A percentile compares a stretch with the other conserved stretches of the same genome.
These are phyloP conservation scores for Pharus latifolius DNA, from an alignment of 176 grass and related monocot species.

Conservation along the genomic window DNA sequence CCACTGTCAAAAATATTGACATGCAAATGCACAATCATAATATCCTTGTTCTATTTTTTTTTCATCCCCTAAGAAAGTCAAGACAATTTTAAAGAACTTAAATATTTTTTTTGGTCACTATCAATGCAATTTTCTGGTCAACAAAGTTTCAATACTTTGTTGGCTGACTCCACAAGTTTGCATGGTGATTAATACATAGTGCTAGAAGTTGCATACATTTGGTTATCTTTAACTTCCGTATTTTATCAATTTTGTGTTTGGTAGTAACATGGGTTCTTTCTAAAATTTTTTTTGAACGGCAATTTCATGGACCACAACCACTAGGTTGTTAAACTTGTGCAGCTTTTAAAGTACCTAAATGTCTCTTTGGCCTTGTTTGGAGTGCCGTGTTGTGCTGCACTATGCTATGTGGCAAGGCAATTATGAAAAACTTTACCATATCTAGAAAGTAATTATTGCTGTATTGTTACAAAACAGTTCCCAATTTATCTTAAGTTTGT, in stretches of 20 bases:
- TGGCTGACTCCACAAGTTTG: neutral
- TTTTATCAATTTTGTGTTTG: neutral
- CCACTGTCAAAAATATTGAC: no score
- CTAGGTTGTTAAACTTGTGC: constrained; percentile 2
- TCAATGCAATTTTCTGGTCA: neutral
- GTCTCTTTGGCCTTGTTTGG: no score
- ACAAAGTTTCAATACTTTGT: neutral
- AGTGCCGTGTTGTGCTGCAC: no score
- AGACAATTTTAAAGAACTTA: neutral
- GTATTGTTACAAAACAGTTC: no score
- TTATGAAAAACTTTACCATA: no score
- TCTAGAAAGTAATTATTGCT: no score
- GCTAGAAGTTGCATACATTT: neutral
- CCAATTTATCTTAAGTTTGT: no score
- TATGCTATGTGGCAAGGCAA: no score
- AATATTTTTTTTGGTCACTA: neutral
- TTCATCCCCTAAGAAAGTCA: neutral
- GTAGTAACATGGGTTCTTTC: neutral
- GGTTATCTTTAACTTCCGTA: neutral
- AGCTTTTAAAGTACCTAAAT: constrained; percentile 1
- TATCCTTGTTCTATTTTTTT: neutral
- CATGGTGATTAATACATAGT: neutral
- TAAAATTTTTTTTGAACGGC: neutral
- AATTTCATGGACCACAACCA: neutral
- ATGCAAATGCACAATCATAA: neutral